phyloP scores from a whole-genome alignment of 2,329 filamentous ascomycete species.

The Epichloe sp. region DNA sequence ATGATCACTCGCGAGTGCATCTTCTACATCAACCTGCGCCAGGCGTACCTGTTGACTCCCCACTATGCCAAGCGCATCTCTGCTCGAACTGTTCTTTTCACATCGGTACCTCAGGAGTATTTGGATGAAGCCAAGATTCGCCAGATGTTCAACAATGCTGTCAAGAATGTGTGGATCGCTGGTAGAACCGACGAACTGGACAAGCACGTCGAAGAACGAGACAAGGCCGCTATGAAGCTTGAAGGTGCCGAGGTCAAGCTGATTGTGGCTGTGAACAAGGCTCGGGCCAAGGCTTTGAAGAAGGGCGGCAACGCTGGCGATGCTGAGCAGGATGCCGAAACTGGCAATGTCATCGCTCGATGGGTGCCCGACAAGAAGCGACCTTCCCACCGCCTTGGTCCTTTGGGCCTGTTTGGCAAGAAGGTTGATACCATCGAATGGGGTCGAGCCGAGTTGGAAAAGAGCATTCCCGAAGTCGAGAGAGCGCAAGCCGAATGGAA shows the following conservation, averaged over 20 bases:
- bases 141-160: conserved; percentile 63
- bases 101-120: conserved; percentile 67
- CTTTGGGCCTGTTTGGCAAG: conserved; percentile 49
- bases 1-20: conserved; percentile 82
- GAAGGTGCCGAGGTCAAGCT: conserved; percentile 74
- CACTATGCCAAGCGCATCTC: conserved; percentile 75
- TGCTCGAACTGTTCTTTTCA: conserved; percentile 84
- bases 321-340: conserved; percentile 48
- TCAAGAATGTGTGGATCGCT: conserved; percentile 74
- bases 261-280: conserved; percentile 46
- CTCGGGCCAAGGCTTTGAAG: conserved; percentile 21
- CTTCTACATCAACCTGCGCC: conserved; percentile 86
- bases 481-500: conserved; percentile 50
- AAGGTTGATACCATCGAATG: conserved; percentile 79
- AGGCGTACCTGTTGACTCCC: conserved; percentile 83
- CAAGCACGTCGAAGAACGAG: conserved; percentile 62
- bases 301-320: conserved; percentile 13
- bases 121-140: conserved; percentile 60
- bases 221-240: conserved; percentile 62
- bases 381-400: conserved; percentile 54
- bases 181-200: conserved; percentile 63
- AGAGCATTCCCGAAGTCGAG: conserved; percentile 52
- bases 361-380: conserved; percentile 56
- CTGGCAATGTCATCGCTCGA: conserved; percentile 48
- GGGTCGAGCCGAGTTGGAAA: conserved; percentile 45